Evolutionary conservation across 495 filamentous ascomycete species (phyloP).

Genomic region (Pseudevernia furfuracea): DNA sequence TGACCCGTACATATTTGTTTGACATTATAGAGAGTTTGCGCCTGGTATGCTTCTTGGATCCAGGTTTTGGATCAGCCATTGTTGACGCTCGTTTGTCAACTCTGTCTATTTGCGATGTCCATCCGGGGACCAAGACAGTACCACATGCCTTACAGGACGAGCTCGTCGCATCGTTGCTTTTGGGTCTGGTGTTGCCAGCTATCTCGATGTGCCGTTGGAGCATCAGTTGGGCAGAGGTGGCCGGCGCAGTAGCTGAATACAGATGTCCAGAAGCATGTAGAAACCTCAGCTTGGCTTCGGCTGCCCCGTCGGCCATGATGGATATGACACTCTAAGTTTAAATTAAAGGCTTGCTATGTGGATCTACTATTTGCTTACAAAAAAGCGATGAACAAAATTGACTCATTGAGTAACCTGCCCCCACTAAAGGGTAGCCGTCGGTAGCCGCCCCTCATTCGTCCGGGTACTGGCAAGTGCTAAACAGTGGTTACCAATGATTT

Average conservation of each 20-base stretch:
- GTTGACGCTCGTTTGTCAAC: background rate
- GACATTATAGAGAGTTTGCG: background rate
- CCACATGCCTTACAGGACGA: slow-evolving; percentile 20
- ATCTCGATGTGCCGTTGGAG: slow-evolving; percentile 10
- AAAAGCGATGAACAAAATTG: background rate
- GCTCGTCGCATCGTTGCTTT: background rate
- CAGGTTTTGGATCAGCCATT: background rate
- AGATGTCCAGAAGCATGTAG: slow-evolving; percentile 13
- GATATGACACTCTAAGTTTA: background rate
- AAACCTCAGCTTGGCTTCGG: slow-evolving; percentile 16
- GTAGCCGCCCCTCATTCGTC: too few relatives aligned
- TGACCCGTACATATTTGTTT: slow-evolving; percentile 9
- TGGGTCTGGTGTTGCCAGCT: background rate
- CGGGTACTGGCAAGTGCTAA: too few relatives aligned
- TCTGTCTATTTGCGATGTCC: slow-evolving; percentile 7
- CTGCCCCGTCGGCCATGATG: slow-evolving; percentile 7
- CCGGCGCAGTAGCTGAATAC: slow-evolving; percentile 14
- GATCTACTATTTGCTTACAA: background rate
- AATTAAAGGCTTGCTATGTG: background rate
- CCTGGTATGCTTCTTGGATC: background rate
- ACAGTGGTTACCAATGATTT: too few relatives aligned
- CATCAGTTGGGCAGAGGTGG: slow-evolving; percentile 23
- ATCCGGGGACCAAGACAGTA: slow-evolving; percentile 17
- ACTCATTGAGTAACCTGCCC: background rate
- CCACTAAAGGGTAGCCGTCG: background rate